Conservation (phyloP, 108 stramenopile genomes). For the Pelagomonas calceolata region DNA sequence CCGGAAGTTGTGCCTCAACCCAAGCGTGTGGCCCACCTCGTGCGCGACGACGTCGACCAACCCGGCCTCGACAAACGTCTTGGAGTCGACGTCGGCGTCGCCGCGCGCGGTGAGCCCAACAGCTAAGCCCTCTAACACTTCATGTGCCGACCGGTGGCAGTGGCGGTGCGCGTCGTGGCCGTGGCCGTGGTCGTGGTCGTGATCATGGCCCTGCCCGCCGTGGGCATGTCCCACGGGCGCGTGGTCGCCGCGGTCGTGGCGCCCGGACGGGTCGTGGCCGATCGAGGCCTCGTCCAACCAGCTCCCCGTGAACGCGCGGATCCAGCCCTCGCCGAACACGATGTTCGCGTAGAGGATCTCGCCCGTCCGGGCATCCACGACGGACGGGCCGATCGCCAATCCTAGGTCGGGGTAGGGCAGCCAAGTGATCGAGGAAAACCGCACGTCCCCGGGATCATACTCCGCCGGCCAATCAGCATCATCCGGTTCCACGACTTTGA, state of each 20-base stretch:
- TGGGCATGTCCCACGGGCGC: too few relatives aligned
- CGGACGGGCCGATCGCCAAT: slow-evolving; percentile 21
- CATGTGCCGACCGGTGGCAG: neutral
- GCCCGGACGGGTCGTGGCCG: too few relatives aligned
- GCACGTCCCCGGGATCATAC: slow-evolving; percentile 23
- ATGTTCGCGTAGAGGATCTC: slow-evolving; percentile 28
- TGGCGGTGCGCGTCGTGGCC: neutral
- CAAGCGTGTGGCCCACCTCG: slow-evolving; percentile 32
- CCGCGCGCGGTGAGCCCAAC: neutral
- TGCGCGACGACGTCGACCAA: slow-evolving; percentile 22
- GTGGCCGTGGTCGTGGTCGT: slow-evolving; percentile 12
- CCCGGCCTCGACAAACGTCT: slow-evolving; percentile 15
- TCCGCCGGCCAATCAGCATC: slow-evolving; percentile 26
- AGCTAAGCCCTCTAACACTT: neutral
- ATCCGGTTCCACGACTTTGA: slow-evolving; percentile 15
- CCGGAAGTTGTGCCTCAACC: slow-evolving; percentile 26
- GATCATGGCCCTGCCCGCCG: neutral
- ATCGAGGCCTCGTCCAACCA: neutral
- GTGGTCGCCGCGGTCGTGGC: neutral
- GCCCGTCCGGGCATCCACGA: slow-evolving; percentile 21
- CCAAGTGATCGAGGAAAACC: slow-evolving; percentile 27
- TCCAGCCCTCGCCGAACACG: slow-evolving; percentile 24
- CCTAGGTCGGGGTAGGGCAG: slow-evolving; percentile 15
- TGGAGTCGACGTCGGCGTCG: slow-evolving; percentile 2
- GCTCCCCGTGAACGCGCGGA: slow-evolving; percentile 8